Conservation (phyloP, 805 yeast species). For the Clavispora fructus region DNA sequence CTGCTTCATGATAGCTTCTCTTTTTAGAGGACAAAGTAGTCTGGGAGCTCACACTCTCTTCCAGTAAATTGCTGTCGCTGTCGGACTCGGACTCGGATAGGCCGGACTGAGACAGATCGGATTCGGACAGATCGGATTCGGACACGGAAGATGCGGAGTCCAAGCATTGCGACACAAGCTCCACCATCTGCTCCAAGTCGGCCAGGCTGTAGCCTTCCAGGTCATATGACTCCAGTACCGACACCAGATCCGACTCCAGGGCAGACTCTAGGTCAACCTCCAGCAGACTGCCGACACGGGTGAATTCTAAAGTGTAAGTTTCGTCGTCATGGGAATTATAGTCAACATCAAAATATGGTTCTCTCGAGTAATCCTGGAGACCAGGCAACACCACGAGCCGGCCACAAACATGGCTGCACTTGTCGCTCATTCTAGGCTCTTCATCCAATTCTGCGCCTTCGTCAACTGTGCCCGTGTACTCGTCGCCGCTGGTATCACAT, state of each 20-base stretch:
- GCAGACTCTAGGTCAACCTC: not conserved
- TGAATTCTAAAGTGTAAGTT: no score
- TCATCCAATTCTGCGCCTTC: no score
- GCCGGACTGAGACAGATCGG: not conserved
- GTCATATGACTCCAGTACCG: not conserved
- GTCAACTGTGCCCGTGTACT: no score
- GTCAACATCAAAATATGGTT: no score
- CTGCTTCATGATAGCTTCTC: constrained; percentile 8
- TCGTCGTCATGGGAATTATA: no score
- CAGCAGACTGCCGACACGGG: no score
- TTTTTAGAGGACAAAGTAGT: not conserved
- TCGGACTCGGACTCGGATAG: no score
- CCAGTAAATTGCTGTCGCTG: not conserved
- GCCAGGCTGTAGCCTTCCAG: not conserved
- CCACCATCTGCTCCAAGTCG: not conserved
- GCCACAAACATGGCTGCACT: no score
- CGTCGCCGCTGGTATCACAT: no score
- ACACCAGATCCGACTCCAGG: not conserved
- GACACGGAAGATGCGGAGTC: not conserved
- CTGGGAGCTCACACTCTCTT: not conserved
- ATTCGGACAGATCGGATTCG: not conserved
- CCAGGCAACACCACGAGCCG: no score
- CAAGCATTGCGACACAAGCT: not conserved
- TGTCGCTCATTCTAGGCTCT: no score
- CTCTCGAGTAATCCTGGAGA: no score